phyloP scores from a whole-genome alignment of 306 rosid species.

The Acmispon strigosus region DNA sequence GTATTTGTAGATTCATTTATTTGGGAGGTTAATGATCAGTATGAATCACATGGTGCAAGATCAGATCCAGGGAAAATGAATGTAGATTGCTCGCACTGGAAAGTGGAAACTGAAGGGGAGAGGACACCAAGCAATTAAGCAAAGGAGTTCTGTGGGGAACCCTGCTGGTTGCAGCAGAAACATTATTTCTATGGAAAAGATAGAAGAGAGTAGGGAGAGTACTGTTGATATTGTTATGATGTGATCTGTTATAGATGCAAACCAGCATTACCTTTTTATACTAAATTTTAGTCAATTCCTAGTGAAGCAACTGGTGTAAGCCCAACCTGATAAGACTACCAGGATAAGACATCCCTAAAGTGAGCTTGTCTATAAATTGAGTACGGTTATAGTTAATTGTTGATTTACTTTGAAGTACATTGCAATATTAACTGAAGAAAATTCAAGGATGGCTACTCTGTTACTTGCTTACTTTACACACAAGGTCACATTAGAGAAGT shows the following conservation, averaged over 20 bases:
- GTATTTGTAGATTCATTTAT: not conserved
- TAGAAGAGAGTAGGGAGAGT: not conserved
- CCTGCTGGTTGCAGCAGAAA: not conserved
- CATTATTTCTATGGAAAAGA: not conserved
- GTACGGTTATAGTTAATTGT: no score
- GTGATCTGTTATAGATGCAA: not conserved
- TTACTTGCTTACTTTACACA: no score
- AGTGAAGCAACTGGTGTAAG: no score
- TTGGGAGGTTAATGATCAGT: not conserved
- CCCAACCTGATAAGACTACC: no score
- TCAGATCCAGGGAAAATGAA: not conserved
- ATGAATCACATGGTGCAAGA: not conserved
- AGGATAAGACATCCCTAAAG: no score
- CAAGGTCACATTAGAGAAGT: no score
- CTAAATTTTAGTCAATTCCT: no score
- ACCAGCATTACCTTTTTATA: no score
- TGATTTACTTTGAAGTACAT: no score
- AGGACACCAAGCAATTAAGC: not conserved
- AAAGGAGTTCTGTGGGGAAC: not conserved
- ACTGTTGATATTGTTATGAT: not conserved
- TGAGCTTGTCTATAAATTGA: no score
- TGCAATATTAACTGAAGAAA: no score
- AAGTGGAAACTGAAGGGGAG: not conserved
- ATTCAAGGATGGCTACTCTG: no score
- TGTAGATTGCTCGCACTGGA: not conserved